A percentile compares a stretch with the other conserved stretches of the same genome.
Evolutionary conservation across 2,329 filamentous ascomycete species (phyloP).

Genomic region (Pestalotiopsis fici): DNA sequence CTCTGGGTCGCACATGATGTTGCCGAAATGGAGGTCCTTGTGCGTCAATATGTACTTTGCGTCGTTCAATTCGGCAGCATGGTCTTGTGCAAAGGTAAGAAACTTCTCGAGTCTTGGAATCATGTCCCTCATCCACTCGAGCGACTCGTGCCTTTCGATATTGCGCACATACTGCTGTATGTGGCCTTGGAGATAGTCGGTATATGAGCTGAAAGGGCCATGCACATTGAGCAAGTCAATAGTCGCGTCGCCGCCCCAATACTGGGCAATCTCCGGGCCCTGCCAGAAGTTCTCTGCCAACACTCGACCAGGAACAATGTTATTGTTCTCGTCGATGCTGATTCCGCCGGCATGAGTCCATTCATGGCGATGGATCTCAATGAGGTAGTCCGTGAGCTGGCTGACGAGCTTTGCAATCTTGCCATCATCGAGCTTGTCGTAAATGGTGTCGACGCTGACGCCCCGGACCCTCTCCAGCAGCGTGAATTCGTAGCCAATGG

Average conservation of each 20-base stretch:
- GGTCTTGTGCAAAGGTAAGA: slow-evolving; percentile 4
- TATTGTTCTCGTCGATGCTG: slow-evolving; percentile 11
- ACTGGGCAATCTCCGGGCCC: slow-evolving; percentile 25
- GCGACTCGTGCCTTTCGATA: slow-evolving; percentile 24
- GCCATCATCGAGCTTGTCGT: not conserved
- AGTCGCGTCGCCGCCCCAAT: slow-evolving; percentile 22
- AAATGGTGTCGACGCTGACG: slow-evolving; percentile 2
- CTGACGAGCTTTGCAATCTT: not conserved
- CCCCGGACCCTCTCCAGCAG: not conserved
- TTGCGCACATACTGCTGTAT: slow-evolving; percentile 26
- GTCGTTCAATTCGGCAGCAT: slow-evolving; percentile 19
- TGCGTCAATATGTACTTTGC: slow-evolving; percentile 30
- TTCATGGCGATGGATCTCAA: not conserved
- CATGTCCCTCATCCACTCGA: slow-evolving; percentile 26
- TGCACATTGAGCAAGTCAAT: slow-evolving; percentile 23
- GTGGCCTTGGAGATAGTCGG: slow-evolving; percentile 23
- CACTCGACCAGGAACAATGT: slow-evolving; percentile 21
- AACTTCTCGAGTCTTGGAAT: slow-evolving; percentile 29
- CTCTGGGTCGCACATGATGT: slow-evolving; percentile 31
- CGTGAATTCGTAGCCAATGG: slow-evolving; percentile 1
- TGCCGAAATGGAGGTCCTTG: slow-evolving; percentile 38
- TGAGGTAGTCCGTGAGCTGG: slow-evolving; percentile 1
- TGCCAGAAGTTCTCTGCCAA: slow-evolving; percentile 39
- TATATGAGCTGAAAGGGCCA: slow-evolving; percentile 27
- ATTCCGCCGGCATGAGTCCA: slow-evolving; percentile 30